Evolutionary conservation across 2,329 filamentous ascomycete genomes (phyloP).

Genomic region (Penicillium nordicum): DNA sequence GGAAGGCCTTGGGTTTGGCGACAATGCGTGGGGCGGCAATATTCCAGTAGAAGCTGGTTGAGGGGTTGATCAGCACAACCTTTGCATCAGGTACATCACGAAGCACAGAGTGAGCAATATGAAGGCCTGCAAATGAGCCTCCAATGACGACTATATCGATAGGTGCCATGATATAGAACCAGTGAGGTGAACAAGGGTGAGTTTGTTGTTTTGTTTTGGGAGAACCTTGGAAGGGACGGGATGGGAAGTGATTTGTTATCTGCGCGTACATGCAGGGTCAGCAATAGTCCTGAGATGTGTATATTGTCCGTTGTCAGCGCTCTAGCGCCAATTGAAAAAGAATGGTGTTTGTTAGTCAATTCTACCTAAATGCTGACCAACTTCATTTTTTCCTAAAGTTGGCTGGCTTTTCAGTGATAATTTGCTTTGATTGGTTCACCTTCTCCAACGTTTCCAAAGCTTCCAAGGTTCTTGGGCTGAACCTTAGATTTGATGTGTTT

Average conservation of each 20-base stretch:
- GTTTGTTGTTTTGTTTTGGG: background rate
- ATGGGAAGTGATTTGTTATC: background rate
- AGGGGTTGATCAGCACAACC: conserved; percentile 54
- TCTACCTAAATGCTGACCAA: background rate
- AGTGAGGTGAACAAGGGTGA: background rate
- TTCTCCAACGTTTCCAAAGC: background rate
- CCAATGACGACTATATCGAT: conserved; percentile 37
- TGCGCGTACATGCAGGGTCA: background rate
- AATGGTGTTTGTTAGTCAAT: background rate
- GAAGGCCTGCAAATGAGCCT: conserved; percentile 36
- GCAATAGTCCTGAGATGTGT: background rate
- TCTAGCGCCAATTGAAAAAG: background rate
- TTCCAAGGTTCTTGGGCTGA: background rate
- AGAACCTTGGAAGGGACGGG: background rate
- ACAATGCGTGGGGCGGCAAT: conserved; percentile 54
- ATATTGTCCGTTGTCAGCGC: background rate
- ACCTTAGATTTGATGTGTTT: background rate
- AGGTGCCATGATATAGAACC: conserved; percentile 15
- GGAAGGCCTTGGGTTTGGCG: conserved; percentile 48
- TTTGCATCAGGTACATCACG: conserved; percentile 38
- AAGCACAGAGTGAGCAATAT: conserved; percentile 38
- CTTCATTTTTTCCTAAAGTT: too few relatives aligned
- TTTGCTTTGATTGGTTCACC: background rate
- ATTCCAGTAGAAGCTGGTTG: conserved; percentile 52
- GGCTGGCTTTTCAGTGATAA: background rate